Conservation (phyloP, 331 rosid species). For the Prunus yedoensis region DNA sequence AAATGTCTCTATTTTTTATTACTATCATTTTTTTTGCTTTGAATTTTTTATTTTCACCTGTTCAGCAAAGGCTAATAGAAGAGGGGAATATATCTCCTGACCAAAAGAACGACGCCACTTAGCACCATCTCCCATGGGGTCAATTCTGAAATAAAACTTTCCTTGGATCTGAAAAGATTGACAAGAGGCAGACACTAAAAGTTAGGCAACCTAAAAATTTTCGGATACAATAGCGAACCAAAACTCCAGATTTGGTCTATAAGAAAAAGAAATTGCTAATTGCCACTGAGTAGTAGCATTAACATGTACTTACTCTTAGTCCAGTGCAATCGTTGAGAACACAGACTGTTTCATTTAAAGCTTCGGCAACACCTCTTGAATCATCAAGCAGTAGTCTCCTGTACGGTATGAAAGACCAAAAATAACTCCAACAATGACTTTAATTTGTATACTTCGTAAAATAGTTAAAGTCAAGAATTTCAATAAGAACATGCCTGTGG, state of each 20-base stretch:
- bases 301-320: conserved; percentile 38
- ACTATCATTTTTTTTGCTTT: background rate
- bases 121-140: conserved; percentile 46
- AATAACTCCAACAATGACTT: conserved; percentile 9
- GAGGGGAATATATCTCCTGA: conserved; percentile 52
- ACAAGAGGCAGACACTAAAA: conserved; percentile 3
- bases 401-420: conserved; percentile 19
- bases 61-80: conserved; percentile 47
- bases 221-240: background rate
- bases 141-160: conserved; percentile 42
- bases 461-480: background rate
- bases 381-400: conserved; percentile 60
- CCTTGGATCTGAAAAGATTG: conserved; percentile 41
- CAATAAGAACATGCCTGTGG: conserved; percentile 32
- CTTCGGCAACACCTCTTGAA: conserved; percentile 55
- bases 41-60: conserved; percentile 31
- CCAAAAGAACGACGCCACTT: conserved; percentile 55
- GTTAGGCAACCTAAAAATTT: conserved; percentile 3
- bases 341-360: conserved; percentile 55
- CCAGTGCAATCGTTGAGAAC: conserved; percentile 41
- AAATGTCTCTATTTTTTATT: background rate
- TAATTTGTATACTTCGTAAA: background rate
- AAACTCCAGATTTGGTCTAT: background rate
- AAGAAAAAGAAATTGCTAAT: conserved; percentile 13
- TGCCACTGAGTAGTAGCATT: background rate